Percentiles rank a stretch among this genome's conserved stretches.
Evolutionary conservation across 1,284 basidiomycete species (phyloP).

Genomic region (Sanghuangporus baumii): DNA sequence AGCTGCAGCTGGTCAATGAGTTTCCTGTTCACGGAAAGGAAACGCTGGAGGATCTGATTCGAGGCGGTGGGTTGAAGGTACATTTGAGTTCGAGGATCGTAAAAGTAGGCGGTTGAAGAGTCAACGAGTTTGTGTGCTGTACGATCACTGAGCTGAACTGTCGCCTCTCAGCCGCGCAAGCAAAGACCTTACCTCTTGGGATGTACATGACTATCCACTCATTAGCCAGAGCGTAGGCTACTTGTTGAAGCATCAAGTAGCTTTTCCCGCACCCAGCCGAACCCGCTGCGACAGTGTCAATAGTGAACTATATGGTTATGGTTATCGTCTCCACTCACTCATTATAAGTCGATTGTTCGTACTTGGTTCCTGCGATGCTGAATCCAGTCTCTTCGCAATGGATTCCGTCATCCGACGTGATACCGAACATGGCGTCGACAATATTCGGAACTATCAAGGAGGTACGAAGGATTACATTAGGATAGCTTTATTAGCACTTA

Average conservation of each 20-base stretch:
- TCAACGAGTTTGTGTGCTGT: conserved; percentile 70
- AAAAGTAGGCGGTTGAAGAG: conserved; percentile 70
- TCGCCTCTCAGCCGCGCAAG: neutral
- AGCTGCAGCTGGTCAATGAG: conserved; percentile 38
- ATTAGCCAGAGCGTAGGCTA: conserved; percentile 64
- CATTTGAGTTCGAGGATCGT: conserved; percentile 69
- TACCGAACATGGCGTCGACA: conserved; percentile 60
- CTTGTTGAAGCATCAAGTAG: conserved; percentile 74
- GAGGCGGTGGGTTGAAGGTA: conserved; percentile 75
- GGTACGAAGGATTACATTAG: neutral
- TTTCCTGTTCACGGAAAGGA: conserved; percentile 48
- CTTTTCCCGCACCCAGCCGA: conserved; percentile 80
- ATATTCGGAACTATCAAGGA: conserved; percentile 50
- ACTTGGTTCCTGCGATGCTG: conserved; percentile 38
- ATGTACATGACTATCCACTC: conserved; percentile 88
- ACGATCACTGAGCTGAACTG: neutral
- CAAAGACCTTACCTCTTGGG: conserved; percentile 56
- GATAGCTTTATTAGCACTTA: conserved; percentile 22
- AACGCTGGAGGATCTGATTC: conserved; percentile 53
- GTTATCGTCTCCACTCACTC: conserved; percentile 37
- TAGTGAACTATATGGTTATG: neutral
- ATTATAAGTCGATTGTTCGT: conserved; percentile 48
- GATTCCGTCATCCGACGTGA: conserved; percentile 58
- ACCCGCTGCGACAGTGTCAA: conserved; percentile 50
- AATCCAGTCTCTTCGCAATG: conserved; percentile 43